These are phyloP conservation scores for Chaetothyriales sp. DNA, from an alignment of 2,329 filamentous ascomycete genomes.

Conservation along the genomic window DNA sequence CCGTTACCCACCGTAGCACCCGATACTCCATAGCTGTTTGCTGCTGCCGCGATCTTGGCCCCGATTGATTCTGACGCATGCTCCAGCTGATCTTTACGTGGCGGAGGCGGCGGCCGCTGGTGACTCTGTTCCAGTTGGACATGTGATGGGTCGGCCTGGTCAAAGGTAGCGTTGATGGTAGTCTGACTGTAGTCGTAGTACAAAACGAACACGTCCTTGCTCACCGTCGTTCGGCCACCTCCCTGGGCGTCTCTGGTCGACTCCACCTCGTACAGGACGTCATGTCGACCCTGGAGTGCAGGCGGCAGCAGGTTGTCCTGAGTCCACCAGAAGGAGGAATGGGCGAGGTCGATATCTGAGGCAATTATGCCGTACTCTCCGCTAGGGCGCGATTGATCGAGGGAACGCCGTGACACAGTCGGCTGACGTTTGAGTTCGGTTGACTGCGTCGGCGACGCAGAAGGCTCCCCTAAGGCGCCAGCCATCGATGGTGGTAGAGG, in stretches of 20 bases:
- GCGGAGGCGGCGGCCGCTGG: constrained; percentile 61
- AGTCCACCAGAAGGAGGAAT: constrained; percentile 71
- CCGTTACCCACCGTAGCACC: constrained; percentile 64
- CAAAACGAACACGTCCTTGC: constrained; percentile 71
- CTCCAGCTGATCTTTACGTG: constrained; percentile 89
- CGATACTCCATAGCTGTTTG: constrained; percentile 57
- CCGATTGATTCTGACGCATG: constrained; percentile 69
- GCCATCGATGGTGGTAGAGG: constrained; percentile 22
- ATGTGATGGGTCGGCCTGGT: constrained; percentile 57
- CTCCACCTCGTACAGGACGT: constrained; percentile 69
- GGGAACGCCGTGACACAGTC: constrained; percentile 43
- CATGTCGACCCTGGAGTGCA: constrained; percentile 63
- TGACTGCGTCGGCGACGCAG: constrained; percentile 39
- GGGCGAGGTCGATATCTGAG: constrained; percentile 65
- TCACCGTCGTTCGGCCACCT: constrained; percentile 55
- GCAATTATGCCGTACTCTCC: constrained; percentile 74
- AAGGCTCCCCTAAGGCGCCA: constrained; percentile 13
- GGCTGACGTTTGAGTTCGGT: constrained; percentile 45
- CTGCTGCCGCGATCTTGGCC: constrained; percentile 51
- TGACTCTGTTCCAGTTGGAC: constrained; percentile 71
- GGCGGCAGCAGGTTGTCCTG: constrained; percentile 67
- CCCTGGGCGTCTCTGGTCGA: constrained; percentile 56
- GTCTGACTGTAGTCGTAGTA: constrained; percentile 97
- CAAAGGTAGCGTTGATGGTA: constrained; percentile 64
- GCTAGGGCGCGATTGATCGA: constrained; percentile 60